Evolutionary conservation across 75 land plant species (phyloP), one percentile per base, ranked within the genome.

Genomic region (Pinus taeda): DNA sequence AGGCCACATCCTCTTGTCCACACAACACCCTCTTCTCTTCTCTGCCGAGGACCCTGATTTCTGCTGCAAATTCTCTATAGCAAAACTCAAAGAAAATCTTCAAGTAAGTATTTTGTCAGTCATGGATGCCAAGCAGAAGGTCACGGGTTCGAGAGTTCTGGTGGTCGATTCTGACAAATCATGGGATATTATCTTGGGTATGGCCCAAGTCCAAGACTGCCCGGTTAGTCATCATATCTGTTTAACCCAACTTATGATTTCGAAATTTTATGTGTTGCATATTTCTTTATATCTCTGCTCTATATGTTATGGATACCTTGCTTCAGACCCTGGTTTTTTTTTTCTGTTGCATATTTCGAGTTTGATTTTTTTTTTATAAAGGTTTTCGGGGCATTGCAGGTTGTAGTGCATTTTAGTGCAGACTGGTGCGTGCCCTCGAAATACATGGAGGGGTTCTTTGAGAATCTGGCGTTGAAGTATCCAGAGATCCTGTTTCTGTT

Each of bases 341-440:
- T 61, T 65, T 45, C 65, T 53, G 26, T 30, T 36, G 3, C 24
- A 21, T 33, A 57, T 75, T 73, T 75, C 22, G 4, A 57, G 15
- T 61, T 67, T 21, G 26, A 26, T 56, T 4, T 71, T 55, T 14
- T 70, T 55, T 11, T 1, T 15, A 0, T 45, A 33, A 73, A 73
- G 53, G 6, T 45, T 37, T 73, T 33, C 17, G 4, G 42, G 55
- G 6, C 17, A 33, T 60, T 67, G 75, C 42, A 85, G 90, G 81
- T 88, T 61, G 79, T 83, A 57, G 85, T 81, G 9, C 87, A 88
- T 71, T 88, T 85, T 57, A 65, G 79, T 49, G 90, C 90, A 13
- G 73, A 81, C 26, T 88, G 90, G 90, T 88, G 90, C 57, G 77
- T 77, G 30, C 90, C 90, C 6, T 88, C 86, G 15, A 67, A 82